A percentile compares a stretch with the other conserved stretches of the same genome.
Evolutionary conservation across 768 basidiomycete species (phyloP).

Genomic region (Chiua virens): DNA sequence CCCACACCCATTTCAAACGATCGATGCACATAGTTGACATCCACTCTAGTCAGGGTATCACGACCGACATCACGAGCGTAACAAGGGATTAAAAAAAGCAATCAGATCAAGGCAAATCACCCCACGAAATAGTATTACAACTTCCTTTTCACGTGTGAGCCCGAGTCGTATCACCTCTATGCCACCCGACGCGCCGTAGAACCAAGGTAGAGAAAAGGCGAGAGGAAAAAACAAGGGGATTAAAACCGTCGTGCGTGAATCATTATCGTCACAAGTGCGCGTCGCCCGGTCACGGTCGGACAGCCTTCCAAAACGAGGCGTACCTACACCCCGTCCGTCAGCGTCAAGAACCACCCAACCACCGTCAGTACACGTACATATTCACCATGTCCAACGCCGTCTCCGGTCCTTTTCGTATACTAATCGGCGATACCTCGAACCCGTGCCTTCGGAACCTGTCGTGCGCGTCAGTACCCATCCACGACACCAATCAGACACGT

Average conservation of each 20-base stretch:
- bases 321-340: slow-evolving; percentile 21
- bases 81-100: no score
- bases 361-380: slow-evolving; percentile 45
- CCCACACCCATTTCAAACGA: no score
- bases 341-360: background rate
- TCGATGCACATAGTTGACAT: no score
- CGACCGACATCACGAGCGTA: no score
- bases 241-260: background rate
- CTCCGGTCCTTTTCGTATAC: slow-evolving; percentile 48
- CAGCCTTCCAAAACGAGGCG: slow-evolving; percentile 33
- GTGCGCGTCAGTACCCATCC: background rate
- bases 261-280: no score
- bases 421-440: slow-evolving; percentile 53
- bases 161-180: no score
- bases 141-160: no score
- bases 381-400: slow-evolving; percentile 66
- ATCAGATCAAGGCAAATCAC: no score
- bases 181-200: no score
- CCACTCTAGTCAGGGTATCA: no score
- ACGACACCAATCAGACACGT: background rate
- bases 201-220: background rate
- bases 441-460: slow-evolving; percentile 50
- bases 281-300: slow-evolving; percentile 17
- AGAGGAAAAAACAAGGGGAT: background rate
- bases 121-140: no score